Percentiles rank a stretch among this genome's conserved stretches.
Evolutionary conservation across 2,329 filamentous ascomycete species (phyloP).

Genomic region (Sclerotinia subarctica): DNA sequence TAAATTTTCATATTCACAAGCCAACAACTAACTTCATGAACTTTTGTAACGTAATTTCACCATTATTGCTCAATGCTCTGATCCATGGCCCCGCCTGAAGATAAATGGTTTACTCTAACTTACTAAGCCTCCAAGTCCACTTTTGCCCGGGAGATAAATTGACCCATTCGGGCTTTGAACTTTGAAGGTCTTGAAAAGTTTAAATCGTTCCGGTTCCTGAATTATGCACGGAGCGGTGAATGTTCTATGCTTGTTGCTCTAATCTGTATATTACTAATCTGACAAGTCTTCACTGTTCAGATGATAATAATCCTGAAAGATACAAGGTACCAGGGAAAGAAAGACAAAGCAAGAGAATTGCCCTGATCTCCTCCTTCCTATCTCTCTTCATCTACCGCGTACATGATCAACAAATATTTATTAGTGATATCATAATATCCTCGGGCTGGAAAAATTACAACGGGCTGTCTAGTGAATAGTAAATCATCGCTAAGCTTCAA

Average conservation of each 20-base stretch:
- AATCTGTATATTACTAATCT: too few relatives aligned
- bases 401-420: slow-evolving; percentile 1
- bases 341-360: background rate
- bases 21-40: background rate
- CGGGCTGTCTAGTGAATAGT: background rate
- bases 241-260: background rate
- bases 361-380: background rate
- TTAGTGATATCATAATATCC: background rate
- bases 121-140: background rate
- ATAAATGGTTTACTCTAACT: background rate
- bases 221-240: background rate
- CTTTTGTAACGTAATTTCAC: background rate
- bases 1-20: background rate
- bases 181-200: background rate
- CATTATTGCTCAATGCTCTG: background rate
- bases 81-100: background rate
- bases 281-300: background rate
- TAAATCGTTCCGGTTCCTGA: background rate
- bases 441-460: background rate
- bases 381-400: background rate
- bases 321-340: background rate
- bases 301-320: background rate
- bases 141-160: background rate
- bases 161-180: background rate
- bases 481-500: background rate